Conservation (phyloP, 768 basidiomycete species). For the Coprinopsis cinerea region DNA sequence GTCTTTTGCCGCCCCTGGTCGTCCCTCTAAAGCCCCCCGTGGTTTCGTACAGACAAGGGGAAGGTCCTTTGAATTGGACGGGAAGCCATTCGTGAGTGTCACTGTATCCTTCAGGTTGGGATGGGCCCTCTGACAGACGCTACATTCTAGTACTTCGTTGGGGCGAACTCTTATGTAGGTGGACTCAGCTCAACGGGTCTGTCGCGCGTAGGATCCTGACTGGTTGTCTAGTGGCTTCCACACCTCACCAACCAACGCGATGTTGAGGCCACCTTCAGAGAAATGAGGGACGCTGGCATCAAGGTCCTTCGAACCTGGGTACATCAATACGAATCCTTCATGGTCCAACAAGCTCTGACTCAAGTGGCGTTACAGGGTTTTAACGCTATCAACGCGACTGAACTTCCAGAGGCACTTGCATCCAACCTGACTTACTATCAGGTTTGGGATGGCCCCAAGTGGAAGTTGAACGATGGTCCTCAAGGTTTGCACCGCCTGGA, state of each 20-base stretch:
- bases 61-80: constrained; percentile 38
- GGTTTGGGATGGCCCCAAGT: constrained; percentile 44
- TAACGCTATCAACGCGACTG: constrained; percentile 38
- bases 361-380: constrained; percentile 29
- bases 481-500: constrained; percentile 52
- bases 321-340: constrained; percentile 5
- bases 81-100: constrained; percentile 41
- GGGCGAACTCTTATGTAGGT: constrained; percentile 47
- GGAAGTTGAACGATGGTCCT: constrained; percentile 45
- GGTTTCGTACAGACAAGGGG: constrained; percentile 42
- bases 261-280: constrained; percentile 42
- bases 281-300: constrained; percentile 42
- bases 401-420: constrained; percentile 35
- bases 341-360: not conserved
- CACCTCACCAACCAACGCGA: constrained; percentile 41
- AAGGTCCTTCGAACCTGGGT: constrained; percentile 55
- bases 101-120: not conserved
- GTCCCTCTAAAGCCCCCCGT: constrained; percentile 19
- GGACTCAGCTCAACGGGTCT: not conserved
- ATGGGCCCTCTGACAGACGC: not conserved
- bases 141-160: constrained; percentile 37
- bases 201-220: no score
- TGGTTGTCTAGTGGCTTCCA: constrained; percentile 48
- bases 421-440: constrained; percentile 48
- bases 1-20: not conserved